Conservation (phyloP, 1,284 basidiomycete species). For the Cryptococcus sp. region DNA sequence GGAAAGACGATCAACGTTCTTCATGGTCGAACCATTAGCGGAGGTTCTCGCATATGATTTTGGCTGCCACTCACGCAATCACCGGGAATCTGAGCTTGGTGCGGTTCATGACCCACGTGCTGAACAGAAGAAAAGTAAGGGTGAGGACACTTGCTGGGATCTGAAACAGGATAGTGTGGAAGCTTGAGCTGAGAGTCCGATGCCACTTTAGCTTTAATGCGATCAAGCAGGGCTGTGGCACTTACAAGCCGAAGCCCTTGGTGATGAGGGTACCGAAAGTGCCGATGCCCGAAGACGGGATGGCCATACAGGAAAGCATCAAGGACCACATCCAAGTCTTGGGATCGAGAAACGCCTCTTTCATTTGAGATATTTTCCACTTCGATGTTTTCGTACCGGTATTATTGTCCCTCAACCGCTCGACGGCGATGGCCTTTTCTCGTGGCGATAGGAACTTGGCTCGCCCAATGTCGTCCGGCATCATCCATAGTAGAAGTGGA, state of each 20-base stretch:
- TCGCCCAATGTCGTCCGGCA: conserved; percentile 21
- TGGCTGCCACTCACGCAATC: conserved; percentile 41
- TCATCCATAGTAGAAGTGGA: conserved; percentile 18
- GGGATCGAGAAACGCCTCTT: conserved; percentile 20
- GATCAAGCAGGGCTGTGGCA: background rate
- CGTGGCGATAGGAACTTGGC: conserved; percentile 22
- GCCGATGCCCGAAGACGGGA: conserved; percentile 32
- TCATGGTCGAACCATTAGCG: background rate
- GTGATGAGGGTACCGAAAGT: conserved; percentile 33
- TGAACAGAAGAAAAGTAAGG: conserved; percentile 9
- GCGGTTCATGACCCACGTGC: conserved; percentile 52
- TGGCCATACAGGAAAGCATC: conserved; percentile 23
- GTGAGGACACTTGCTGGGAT: conserved; percentile 21
- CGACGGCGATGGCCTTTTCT: conserved; percentile 29
- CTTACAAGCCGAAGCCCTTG: conserved; percentile 18
- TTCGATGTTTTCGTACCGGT: conserved; percentile 27
- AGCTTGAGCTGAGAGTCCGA: conserved; percentile 29
- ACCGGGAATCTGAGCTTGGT: conserved; percentile 58
- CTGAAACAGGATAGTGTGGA: conserved; percentile 36
- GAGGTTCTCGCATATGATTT: background rate
- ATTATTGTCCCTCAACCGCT: conserved; percentile 26
- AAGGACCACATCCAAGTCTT: conserved; percentile 23
- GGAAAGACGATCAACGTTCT: conserved; percentile 24
- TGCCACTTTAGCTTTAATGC: conserved; percentile 3
- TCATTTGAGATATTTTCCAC: conserved; percentile 21